Evolutionary conservation across 2,329 filamentous ascomycete genomes (phyloP), one percentile per base, ranked within the genome.

Genomic region (Apiospora sp.): DNA sequence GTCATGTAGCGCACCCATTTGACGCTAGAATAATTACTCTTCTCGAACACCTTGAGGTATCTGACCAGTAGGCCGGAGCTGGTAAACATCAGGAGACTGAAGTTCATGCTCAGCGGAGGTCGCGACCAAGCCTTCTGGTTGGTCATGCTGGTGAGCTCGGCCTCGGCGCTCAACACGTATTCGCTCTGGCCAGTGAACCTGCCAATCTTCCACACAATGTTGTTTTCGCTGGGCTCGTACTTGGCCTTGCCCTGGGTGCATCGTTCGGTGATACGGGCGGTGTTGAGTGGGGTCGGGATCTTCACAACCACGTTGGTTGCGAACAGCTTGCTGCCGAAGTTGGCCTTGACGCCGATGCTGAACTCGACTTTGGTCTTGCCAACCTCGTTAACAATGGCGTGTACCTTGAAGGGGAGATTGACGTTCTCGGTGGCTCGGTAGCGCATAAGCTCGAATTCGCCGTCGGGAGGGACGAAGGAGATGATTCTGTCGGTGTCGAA

Each of bases 1-100:
- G 96, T 99, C 96, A 99, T 98, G 84, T 99, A 99, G 78, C 96
- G 88, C 78, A 99, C 96, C 96, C 96, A 99, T 84, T 99, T 99
- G 68, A 99, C 96, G 80, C 95, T 98, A 75, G 94, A 97, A 82
- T 99, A 99, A 83, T 98, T 98, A 83, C 91, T 96, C 91, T 99
- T 99, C 86, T 99, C 96, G 85, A 99, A 99, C 1, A 99, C 96
- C 85, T 99, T 99, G 72, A 99, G 85, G 82, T 99, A 99, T 69
- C 97, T 88, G 72, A 99, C 96, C 75, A 99, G 81, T 80, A 99
- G 82, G 0, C 96, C 96, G 0, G 93, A 97, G 81, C 94, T 98
- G 27, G 96, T 99, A 81, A 99, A 99, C 97, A 99, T 99, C 79
- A 99, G 88, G 79, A 99, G 84, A 75, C 93, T 96, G 80, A 99